phyloP scores from a whole-genome alignment of 257 asterid species.

The Solanum acaule region DNA sequence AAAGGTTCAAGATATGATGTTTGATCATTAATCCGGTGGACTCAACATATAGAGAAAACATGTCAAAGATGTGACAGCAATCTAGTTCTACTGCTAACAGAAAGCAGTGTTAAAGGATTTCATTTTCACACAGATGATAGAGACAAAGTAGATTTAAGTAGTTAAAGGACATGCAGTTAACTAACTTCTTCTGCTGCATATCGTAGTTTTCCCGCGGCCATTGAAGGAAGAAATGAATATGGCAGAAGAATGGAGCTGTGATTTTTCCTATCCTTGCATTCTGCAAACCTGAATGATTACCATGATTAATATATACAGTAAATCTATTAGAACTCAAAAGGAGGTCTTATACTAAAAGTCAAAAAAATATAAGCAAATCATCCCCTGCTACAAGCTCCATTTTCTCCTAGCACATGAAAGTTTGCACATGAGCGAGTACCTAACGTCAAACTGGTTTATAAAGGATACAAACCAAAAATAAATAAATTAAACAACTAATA shows the following conservation, averaged over 20 bases:
- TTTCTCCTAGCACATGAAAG: background rate
- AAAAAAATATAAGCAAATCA: background rate
- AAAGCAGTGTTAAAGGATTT: background rate
- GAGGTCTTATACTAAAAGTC: background rate
- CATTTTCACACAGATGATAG: background rate
- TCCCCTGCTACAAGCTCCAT: background rate
- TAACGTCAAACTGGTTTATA: background rate
- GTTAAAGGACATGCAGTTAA: background rate
- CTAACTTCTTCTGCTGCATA: slow-evolving; percentile 76
- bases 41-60: background rate
- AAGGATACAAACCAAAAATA: background rate
- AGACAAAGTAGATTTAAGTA: background rate
- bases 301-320: slow-evolving; percentile 61
- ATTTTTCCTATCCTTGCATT: slow-evolving; percentile 90
- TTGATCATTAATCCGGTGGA: background rate
- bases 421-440: background rate
- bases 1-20: background rate
- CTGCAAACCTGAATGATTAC: slow-evolving; percentile 90
- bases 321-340: slow-evolving; percentile 45
- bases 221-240: slow-evolving; percentile 82
- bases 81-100: background rate
- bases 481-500: background rate
- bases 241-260: slow-evolving; percentile 64
- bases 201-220: slow-evolving; percentile 70
- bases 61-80: background rate